Evolutionary conservation across 2,329 filamentous ascomycete species (phyloP).

Genomic region (Neurospora crassa): DNA sequence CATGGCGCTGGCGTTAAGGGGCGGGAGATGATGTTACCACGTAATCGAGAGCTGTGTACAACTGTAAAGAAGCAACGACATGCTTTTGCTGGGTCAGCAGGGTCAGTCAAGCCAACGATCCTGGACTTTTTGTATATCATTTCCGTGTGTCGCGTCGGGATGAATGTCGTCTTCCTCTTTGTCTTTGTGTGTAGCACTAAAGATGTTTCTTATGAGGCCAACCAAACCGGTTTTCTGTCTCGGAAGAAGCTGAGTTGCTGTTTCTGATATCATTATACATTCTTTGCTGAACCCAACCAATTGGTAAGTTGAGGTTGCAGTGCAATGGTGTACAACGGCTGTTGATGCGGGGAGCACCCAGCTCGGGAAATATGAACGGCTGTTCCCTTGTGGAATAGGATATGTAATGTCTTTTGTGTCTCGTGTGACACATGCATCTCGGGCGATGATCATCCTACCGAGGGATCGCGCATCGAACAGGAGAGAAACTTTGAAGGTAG

Average conservation of each 20-base stretch:
- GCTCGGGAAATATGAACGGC: not conserved
- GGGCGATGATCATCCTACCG: not conserved
- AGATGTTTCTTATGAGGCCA: not conserved
- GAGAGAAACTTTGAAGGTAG: not conserved
- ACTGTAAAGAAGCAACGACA: not conserved
- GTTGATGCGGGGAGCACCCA: not conserved
- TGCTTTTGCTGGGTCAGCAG: not conserved
- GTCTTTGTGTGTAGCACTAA: not conserved
- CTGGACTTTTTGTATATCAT: not conserved
- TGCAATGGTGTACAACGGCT: not conserved
- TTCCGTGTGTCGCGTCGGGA: not conserved
- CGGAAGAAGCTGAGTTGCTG: not conserved
- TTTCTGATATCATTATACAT: not conserved
- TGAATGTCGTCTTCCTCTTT: not conserved
- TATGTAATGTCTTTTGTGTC: not conserved
- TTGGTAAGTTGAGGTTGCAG: not conserved
- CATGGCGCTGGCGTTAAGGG: not conserved
- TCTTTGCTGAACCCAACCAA: not conserved
- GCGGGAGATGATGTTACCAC: not conserved
- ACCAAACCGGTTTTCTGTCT: not conserved
- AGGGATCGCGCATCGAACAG: not conserved
- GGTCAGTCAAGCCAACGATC: not conserved
- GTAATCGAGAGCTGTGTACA: not conserved
- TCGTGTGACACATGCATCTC: not conserved
- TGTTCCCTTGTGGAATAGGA: not conserved